Conservation (phyloP, 352 stramenopile species). For the Thalassiosira hispida region DNA sequence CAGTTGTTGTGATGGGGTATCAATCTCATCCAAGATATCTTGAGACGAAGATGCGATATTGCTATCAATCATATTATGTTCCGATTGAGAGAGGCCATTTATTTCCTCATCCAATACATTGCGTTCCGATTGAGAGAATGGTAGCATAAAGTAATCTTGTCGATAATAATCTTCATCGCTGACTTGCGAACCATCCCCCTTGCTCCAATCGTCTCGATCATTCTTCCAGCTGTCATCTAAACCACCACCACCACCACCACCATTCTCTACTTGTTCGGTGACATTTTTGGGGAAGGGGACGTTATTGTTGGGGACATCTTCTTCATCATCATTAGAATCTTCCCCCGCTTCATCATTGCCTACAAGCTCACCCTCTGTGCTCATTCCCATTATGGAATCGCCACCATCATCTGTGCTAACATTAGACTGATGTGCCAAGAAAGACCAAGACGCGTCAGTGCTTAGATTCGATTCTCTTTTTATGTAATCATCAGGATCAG, state of each 20-base stretch:
- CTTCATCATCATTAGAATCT: not conserved
- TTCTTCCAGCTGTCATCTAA: too few species aligned
- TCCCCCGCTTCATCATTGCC: not conserved
- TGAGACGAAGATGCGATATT: not conserved
- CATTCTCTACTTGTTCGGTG: too few species aligned
- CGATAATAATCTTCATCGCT: conserved; percentile 47
- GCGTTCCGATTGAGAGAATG: not conserved
- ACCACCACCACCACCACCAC: too few species aligned
- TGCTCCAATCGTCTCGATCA: not conserved
- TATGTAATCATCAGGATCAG: too few species aligned
- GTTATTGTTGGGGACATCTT: too few species aligned
- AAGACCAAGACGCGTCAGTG: too few species aligned
- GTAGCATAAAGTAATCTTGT: conserved; percentile 33
- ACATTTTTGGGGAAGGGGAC: too few species aligned
- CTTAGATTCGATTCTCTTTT: too few species aligned
- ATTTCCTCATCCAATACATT: not conserved
- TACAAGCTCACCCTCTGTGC: not conserved
- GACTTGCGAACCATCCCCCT: not conserved
- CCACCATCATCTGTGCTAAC: not conserved
- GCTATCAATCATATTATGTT: not conserved
- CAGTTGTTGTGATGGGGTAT: too few species aligned
- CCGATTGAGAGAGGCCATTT: not conserved
- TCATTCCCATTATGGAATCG: conserved; percentile 5
- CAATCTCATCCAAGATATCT: too few species aligned
- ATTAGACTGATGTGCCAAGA: too few species aligned